These are phyloP conservation scores for Torulaspora indica DNA, from an alignment of 805 yeast genomes.

Conservation along the genomic window DNA sequence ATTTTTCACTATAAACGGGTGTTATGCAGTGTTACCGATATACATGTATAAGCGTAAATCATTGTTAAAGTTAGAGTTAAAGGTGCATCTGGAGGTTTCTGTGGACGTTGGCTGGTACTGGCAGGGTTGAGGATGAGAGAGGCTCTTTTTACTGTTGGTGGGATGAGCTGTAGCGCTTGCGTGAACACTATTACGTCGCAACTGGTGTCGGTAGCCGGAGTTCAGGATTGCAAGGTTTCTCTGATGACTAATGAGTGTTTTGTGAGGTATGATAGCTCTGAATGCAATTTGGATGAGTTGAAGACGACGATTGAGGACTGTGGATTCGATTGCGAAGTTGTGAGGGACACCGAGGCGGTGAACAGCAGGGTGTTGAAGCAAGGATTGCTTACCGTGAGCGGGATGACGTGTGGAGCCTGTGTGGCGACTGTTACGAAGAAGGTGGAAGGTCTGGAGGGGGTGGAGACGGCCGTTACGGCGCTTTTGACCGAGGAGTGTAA, in stretches of 20 bases:
- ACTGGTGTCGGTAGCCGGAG: constrained; percentile 46
- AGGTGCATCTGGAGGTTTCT: no score
- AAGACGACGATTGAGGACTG: constrained; percentile 61
- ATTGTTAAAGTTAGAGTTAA: background rate
- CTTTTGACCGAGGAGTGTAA: constrained; percentile 70
- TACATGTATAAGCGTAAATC: background rate
- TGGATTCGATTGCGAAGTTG: constrained; percentile 54
- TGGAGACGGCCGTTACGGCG: constrained; percentile 56
- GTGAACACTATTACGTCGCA: constrained; percentile 59
- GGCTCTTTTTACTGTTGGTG: constrained; percentile 39
- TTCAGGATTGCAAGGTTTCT: constrained; percentile 55
- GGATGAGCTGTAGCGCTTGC: constrained; percentile 95
- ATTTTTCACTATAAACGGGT: background rate
- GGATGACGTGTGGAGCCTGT: constrained; percentile 94
- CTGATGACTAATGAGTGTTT: constrained; percentile 69
- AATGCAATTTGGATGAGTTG: constrained; percentile 37
- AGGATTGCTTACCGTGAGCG: constrained; percentile 38
- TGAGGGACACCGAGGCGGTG: constrained; percentile 3
- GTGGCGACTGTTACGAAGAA: constrained; percentile 60
- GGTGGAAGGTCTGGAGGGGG: constrained; percentile 47
- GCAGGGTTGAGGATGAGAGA: constrained; percentile 15
- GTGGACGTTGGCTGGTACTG: background rate
- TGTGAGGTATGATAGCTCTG: constrained; percentile 43
- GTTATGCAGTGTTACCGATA: background rate
- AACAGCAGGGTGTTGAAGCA: background rate